Evolutionary conservation across 2,329 filamentous ascomycete genomes (phyloP), one percentile per base, ranked within the genome.

Genomic region (Zymoseptoria tritici): DNA sequence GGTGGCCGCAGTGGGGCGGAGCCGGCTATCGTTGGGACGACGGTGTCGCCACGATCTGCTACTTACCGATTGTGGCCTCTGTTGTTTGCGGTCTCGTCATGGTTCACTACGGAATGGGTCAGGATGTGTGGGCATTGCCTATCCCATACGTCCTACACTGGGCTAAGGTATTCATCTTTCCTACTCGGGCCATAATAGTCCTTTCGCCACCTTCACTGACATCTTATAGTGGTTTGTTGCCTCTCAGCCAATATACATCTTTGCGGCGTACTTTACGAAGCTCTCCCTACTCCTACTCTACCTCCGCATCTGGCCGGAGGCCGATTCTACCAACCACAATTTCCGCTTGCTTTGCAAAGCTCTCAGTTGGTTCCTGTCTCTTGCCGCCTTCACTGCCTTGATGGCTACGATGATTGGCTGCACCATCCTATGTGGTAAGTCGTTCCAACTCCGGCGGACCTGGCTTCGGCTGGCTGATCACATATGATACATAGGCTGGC

Each of bases 231-330:
- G 57, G 13, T 55, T 49, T 8, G 26, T 29, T 9, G 26, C 26
- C 26, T 29, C 26, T 4, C 54, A 60, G 20, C 60, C 60, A 9
- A 22, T 64, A 4, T 64, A 64, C 56, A 42, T 60, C 16, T 52
- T 57, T 16, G 54, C 55, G 1, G 59, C 57, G 3, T 64, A 55
- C 52, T 51, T 49, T 9, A 60, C 55, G 1, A 62, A 64, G 22
- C 46, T 64, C 3, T 64, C 62, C n/a, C 52, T 64, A 4, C 55
- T 62, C 0, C 36, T 61, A 2, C 57, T 64, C 9, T 64, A 62
- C 19, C 58, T 64, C 13, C 60, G 62, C 6, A 60, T 64, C 49
- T 61, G 56, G 56, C 20, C 16, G 9, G 52, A 24, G 9, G 7
- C 11, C 22, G 36, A 46, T n/a, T 13, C 13, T 1, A 16, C 4